Base-by-base conservation (phyloP, 441 rosid genomes). In the Populus trichocarpa region DNA sequence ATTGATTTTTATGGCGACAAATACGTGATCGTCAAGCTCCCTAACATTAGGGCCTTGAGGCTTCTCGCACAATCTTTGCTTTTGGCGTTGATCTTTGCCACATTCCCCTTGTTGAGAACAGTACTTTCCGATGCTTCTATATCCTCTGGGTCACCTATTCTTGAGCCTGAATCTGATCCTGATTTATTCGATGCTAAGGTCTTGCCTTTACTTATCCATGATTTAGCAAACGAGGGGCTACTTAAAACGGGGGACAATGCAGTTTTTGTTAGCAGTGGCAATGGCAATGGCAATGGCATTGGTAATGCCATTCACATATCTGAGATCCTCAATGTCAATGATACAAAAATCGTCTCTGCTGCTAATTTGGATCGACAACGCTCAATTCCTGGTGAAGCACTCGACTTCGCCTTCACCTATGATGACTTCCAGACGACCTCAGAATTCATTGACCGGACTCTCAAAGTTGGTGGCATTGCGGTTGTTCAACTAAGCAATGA, bases 211-310 rank as follows among this genome's bases (percentile, higher is more conserved):
- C 83, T 92, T 72, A 84, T 89, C 46, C 83, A 50, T 5, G 93
- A 91, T 79, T 81, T 90, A 68, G 84, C 81, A 50, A 91, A 86
- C 64, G 91, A 91, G 86, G 93, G 94, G 75, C 83, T 92, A 4
- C 64, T 85, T 13, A 85, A 74, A 79, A 4, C 66, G 0, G 88
- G 90, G 8, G 83, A 83, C 30, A 87, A 80, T 76, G 85, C 87
- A 20, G 79, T 88, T 35, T 74, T 91, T 63, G 35, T 89, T 0
- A 71, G 84, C 42, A 80, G 84, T n/a, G n/a, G n/a, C n/a, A n/a
- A n/a, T 67, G 84, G 83, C n/a, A 22, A 76, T 75, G 46, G 28
- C 23, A 32, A 74, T 22, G 84, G 81, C n/a, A 53, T 53, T n/a
- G 81, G 73, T 69, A 81, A 77, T 12, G 76, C 81, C 22, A 74